These are phyloP conservation scores for Solanum paucissectum DNA, from an alignment of 257 asterid species.

Conservation along the genomic window DNA sequence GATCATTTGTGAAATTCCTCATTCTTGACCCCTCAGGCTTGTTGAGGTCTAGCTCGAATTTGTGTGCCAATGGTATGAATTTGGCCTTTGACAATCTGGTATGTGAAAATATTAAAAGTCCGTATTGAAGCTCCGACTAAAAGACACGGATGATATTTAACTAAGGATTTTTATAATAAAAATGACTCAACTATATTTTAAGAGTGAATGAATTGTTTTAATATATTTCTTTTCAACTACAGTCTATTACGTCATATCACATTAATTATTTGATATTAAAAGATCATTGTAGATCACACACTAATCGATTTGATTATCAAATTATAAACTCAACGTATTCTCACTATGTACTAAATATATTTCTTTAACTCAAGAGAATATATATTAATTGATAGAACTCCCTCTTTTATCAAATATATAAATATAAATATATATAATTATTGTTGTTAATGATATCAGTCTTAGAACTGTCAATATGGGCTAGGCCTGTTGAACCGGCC, in stretches of 20 bases:
- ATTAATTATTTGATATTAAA: no score
- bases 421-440: no score
- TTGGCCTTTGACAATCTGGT: neutral
- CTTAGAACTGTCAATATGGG: no score
- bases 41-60: neutral
- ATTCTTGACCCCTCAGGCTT: neutral
- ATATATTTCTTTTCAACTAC: neutral
- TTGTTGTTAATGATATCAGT: neutral
- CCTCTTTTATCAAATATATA: neutral
- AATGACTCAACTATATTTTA: no score
- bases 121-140: no score
- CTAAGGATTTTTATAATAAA: rapidly evolving
- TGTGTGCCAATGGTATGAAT: neutral
- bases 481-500: no score
- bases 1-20: neutral
- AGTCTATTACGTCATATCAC: neutral
- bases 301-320: neutral
- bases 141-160: no score
- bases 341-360: neutral
- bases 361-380: neutral
- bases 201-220: neutral
- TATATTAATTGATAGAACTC: neutral
- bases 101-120: rapidly evolving
- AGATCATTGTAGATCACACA: neutral
- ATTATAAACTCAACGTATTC: neutral